Evolutionary conservation across 345 rosid species (phyloP).

Genomic region (Salix purpurea): DNA sequence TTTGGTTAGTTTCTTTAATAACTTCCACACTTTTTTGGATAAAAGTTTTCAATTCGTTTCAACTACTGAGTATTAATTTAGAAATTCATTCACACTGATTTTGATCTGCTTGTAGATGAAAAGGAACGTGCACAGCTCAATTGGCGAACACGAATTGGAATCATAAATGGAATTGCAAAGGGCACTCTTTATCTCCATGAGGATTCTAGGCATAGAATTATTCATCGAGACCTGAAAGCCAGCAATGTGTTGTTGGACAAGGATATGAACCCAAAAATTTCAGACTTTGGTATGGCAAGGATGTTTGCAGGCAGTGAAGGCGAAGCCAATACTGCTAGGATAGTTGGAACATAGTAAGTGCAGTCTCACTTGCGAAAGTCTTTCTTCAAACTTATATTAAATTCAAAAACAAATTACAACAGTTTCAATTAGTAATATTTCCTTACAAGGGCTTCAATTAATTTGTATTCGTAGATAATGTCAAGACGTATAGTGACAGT

Average conservation of each 20-base stretch:
- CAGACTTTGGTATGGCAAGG: constrained; percentile 62
- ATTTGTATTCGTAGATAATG: not conserved
- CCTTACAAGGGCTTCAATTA: too few species aligned
- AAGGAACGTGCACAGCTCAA: constrained; percentile 14
- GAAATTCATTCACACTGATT: not conserved
- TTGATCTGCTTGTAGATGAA: constrained; percentile 13
- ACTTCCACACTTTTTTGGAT: not conserved
- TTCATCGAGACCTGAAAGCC: constrained; percentile 58
- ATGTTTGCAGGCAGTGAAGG: constrained; percentile 35
- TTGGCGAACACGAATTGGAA: constrained; percentile 25
- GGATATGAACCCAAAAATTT: constrained; percentile 54
- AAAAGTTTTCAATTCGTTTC: not conserved
- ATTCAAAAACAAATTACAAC: too few species aligned
- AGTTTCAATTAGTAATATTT: too few species aligned
- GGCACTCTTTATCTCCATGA: constrained; percentile 44
- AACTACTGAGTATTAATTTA: not conserved
- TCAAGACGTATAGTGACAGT: not conserved
- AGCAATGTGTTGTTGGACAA: constrained; percentile 47
- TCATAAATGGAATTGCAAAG: constrained; percentile 32
- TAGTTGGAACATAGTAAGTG: constrained; percentile 55
- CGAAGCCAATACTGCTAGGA: constrained; percentile 37
- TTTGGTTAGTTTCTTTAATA: constrained; percentile 31
- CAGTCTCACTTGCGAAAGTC: not conserved
- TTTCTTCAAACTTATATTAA: too few species aligned
- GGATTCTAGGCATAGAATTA: constrained; percentile 48